These are phyloP conservation scores for Antrodiella citrinella DNA, from an alignment of 768 basidiomycete genomes.

Conservation along the genomic window DNA sequence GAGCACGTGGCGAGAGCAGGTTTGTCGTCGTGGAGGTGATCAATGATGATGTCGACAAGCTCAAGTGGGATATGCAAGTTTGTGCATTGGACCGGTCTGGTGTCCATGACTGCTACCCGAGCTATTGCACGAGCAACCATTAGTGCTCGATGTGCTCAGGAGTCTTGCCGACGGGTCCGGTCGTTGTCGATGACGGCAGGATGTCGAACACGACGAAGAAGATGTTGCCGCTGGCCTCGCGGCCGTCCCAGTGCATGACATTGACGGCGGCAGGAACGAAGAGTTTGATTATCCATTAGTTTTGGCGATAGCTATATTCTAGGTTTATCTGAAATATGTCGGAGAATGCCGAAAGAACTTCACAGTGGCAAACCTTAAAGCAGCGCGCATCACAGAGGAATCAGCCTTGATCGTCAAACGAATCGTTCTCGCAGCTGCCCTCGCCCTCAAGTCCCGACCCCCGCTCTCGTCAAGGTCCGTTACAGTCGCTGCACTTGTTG, in stretches of 20 bases:
- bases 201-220: not conserved
- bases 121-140: not conserved
- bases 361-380: not conserved
- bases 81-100: not conserved
- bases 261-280: no score
- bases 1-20: not conserved
- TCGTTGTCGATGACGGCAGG: not conserved
- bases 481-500: not conserved
- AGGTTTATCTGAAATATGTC: not conserved
- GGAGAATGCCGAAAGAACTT: not conserved
- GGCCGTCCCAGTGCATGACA: no score
- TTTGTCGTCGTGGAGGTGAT: not conserved
- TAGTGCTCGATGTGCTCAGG: no score
- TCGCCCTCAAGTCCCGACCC: conserved; percentile 3
- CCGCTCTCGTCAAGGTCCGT: conserved; percentile 9
- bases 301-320: no score
- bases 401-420: not conserved
- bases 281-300: no score
- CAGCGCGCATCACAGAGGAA: not conserved
- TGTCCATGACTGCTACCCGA: no score
- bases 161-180: no score
- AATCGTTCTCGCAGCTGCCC: not conserved
- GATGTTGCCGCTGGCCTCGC: no score
- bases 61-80: not conserved
- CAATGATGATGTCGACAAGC: not conserved